Conservation (phyloP, 306 rosid genomes). For the Prunus mira region DNA sequence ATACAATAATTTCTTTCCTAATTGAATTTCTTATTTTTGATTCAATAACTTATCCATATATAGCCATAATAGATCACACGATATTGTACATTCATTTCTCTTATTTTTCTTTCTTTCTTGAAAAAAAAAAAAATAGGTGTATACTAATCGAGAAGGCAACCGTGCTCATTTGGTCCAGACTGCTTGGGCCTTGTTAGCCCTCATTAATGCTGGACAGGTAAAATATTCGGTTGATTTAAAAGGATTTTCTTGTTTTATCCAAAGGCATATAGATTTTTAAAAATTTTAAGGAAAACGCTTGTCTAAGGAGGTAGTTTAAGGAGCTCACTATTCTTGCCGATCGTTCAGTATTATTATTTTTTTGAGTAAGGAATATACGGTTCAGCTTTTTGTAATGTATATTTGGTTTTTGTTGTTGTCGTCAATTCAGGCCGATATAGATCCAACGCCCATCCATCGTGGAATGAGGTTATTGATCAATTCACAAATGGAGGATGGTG, state of each 20-base stretch:
- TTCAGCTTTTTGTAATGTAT: too few relatives aligned
- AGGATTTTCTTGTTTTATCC: too few relatives aligned
- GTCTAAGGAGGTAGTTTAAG: too few relatives aligned
- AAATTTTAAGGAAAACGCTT: accelerated
- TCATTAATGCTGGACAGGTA: too few relatives aligned
- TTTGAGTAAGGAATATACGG: too few relatives aligned
- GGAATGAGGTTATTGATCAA: slow-evolving; percentile 52
- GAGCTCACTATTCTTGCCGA: neutral
- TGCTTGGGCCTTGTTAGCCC: too few relatives aligned
- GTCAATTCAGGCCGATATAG: slow-evolving; percentile 46
- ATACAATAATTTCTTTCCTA: neutral
- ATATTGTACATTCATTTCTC: too few relatives aligned
- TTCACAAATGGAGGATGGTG: slow-evolving; percentile 71
- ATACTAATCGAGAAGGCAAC: slow-evolving; percentile 47
- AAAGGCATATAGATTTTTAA: too few relatives aligned
- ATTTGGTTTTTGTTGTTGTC: neutral
- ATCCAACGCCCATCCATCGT: slow-evolving; percentile 52
- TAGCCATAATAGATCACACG: too few relatives aligned
- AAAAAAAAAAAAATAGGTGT: slow-evolving; percentile 40
- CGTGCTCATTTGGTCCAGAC: too few relatives aligned
- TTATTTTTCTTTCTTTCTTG: neutral
- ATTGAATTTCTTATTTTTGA: neutral
- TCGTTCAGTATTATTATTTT: neutral
- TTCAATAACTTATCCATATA: neutral
- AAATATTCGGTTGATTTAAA: too few relatives aligned